Evolutionary conservation across 1,139 yeast species (phyloP), one percentile per base, ranked within the genome.

Genomic region (Protomyces inouyei): DNA sequence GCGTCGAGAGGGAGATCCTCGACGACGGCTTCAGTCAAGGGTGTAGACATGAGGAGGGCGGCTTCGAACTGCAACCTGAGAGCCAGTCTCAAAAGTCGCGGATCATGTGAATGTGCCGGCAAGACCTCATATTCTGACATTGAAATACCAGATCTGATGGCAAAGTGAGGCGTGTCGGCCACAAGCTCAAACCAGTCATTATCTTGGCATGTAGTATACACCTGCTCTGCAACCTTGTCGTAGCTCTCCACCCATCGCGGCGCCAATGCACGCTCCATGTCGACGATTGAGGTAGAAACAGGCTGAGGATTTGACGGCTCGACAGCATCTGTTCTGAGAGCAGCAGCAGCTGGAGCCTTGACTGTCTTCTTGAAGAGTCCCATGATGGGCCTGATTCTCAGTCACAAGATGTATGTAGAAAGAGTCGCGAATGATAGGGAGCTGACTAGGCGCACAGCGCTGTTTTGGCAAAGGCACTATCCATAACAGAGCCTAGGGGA

Each of bases 181-280:
- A 18, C 55, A 55, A 9, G 57, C 54, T 64, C 67, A 51, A 65
- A 60, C 67, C 67, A 65, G 56, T 64, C 57, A 40, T 57, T 65
- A 54, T 60, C 64, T 46, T 40, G 56, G 40, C 65, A 60, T 9
- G 60, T 38, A 32, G 64, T 59, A 52, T 64, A 64, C 38, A 64
- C 60, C 46, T 64, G 53, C 32, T 64, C 53, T 32, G 66, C 59
- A 61, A 65, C 60, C 52, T 60, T 65, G 40, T 65, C 67, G 56
- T 64, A 60, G 35, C 64, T 65, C 57, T 64, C 67, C 38, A 65
- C 37, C 53, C 53, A 51, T 23, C 37, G 35, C 16, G 53, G 53
- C 35, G 53, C 53, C 10, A 51, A 35, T 8, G 53, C 53, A 28
- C 53, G 35, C n/a, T 51, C 53, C 37, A 51, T 25, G n/a, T 51